Percentiles rank a stretch among this genome's conserved stretches.
Conservation (phyloP, 192 early-diverging fungal species). For the Chytriomyces confervae region DNA sequence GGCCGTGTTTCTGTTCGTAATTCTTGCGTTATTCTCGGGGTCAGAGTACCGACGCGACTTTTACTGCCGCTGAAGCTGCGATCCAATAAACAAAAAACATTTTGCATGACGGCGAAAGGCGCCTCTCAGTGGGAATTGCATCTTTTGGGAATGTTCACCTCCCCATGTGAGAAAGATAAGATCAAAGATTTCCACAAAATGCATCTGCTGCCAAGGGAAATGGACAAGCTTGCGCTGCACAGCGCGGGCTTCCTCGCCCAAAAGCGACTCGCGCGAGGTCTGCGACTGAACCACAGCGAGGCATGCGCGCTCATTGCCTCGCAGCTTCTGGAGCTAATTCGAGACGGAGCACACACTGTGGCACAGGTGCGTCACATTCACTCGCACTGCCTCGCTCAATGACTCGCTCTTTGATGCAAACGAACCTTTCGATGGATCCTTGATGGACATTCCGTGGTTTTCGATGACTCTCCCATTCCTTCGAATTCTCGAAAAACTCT, state of each 20-base stretch:
- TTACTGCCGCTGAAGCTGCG: too few species aligned
- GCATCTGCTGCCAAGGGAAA: constrained; percentile 83
- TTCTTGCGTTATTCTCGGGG: too few species aligned
- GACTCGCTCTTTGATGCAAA: background rate
- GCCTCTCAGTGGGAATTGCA: too few species aligned
- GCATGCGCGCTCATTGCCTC: constrained; percentile 88
- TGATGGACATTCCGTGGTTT: background rate
- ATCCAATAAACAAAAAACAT: too few species aligned
- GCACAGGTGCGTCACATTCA: constrained; percentile 56
- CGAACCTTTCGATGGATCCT: background rate
- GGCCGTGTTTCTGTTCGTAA: too few species aligned
- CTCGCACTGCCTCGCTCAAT: too few species aligned
- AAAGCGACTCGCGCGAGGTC: constrained; percentile 84
- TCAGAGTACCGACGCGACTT: too few species aligned
- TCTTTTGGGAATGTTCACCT: too few species aligned
- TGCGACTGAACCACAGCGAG: constrained; percentile 87
- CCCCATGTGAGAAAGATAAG: too few species aligned
- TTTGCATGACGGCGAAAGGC: too few species aligned
- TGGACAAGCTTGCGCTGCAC: constrained; percentile 90
- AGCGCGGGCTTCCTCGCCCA: constrained; percentile 85
- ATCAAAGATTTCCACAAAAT: constrained; percentile 22
- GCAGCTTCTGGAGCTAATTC: constrained; percentile 84
- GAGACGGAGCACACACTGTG: constrained; percentile 87
- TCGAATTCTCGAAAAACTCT: too few species aligned
- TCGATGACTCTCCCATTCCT: background rate